Conservation (phyloP, 2,329 filamentous ascomycete species). For the Phyllosticta citrichinensis region DNA sequence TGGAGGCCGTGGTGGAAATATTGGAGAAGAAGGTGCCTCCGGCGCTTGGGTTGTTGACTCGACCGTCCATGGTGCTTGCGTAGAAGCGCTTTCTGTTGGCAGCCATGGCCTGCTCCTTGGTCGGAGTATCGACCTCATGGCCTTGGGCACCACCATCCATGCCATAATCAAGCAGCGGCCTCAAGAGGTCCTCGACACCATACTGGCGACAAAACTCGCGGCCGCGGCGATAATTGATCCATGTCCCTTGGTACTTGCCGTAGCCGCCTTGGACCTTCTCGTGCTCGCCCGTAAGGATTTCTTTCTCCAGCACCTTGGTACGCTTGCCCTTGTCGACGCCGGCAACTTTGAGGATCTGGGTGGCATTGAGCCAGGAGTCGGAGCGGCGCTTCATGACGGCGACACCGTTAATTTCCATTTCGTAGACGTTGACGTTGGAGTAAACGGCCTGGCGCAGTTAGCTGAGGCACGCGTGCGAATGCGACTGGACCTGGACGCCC, state of each 20-base stretch:
- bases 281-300: slow-evolving; percentile 90
- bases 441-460: slow-evolving; percentile 59
- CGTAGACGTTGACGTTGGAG: slow-evolving; percentile 91
- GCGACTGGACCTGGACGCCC: background rate
- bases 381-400: slow-evolving; percentile 92
- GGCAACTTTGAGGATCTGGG: slow-evolving; percentile 94
- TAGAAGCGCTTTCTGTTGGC: slow-evolving; percentile 84
- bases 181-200: slow-evolving; percentile 64
- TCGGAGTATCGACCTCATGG: slow-evolving; percentile 81
- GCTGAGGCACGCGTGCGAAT: slow-evolving; percentile 2
- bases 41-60: slow-evolving; percentile 50
- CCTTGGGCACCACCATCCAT: slow-evolving; percentile 61
- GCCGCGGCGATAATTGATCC: slow-evolving; percentile 90
- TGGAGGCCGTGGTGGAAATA: slow-evolving; percentile 86
- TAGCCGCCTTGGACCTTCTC: slow-evolving; percentile 98
- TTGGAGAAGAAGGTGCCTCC: slow-evolving; percentile 94
- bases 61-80: slow-evolving; percentile 60
- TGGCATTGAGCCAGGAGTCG: slow-evolving; percentile 96
- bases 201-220: slow-evolving; percentile 80
- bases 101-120: slow-evolving; percentile 98
- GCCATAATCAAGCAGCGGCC: slow-evolving; percentile 65
- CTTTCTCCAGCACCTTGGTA: slow-evolving; percentile 95
- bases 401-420: slow-evolving; percentile 91
- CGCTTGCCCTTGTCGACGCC: slow-evolving; percentile 96
- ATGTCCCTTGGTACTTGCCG: slow-evolving; percentile 97